Evolutionary conservation across 176 grass and related monocot species (phyloP).

Genomic region (Guadua angustifolia): DNA sequence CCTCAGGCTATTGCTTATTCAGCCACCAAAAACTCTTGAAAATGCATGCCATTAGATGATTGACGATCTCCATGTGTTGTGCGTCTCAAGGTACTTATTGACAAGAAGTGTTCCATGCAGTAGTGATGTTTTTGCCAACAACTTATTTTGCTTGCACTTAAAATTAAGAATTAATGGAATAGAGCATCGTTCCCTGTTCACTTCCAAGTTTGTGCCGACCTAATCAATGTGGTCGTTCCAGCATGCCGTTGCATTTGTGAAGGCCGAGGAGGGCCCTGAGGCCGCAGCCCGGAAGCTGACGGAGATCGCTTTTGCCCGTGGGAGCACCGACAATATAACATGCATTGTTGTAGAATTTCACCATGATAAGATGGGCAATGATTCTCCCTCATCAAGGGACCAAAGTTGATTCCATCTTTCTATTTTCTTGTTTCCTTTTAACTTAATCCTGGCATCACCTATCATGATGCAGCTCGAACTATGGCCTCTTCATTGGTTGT

Average conservation of each 20-base stretch:
- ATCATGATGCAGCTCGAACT: constrained; percentile 17
- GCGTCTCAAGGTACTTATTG: neutral
- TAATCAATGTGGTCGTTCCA: constrained; percentile 42
- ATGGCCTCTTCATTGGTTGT: constrained; percentile 39
- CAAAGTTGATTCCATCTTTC: constrained; percentile 47
- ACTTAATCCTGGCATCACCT: constrained; percentile 37
- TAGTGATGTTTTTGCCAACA: neutral
- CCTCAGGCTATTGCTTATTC: neutral
- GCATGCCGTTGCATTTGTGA: constrained; percentile 74
- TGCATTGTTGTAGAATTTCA: constrained; percentile 79
- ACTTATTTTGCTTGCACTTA: no score
- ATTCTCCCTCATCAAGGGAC: constrained; percentile 44
- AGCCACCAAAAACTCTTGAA: no score
- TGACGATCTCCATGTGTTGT: neutral
- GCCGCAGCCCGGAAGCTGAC: constrained; percentile 76
- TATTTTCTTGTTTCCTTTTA: constrained; percentile 38
- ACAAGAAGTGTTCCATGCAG: neutral
- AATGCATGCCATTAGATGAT: neutral
- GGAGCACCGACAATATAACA: constrained; percentile 81
- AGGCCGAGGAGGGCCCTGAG: constrained; percentile 63
- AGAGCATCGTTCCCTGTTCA: neutral
- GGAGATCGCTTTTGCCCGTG: constrained; percentile 60
- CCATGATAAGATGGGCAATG: constrained; percentile 54
- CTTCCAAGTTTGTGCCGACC: constrained; percentile 21
- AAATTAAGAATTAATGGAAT: neutral